Evolutionary conservation across 257 asterid genomes (phyloP), one percentile per base, ranked within the genome.

Genomic region (Salvia miltiorrhiza): DNA sequence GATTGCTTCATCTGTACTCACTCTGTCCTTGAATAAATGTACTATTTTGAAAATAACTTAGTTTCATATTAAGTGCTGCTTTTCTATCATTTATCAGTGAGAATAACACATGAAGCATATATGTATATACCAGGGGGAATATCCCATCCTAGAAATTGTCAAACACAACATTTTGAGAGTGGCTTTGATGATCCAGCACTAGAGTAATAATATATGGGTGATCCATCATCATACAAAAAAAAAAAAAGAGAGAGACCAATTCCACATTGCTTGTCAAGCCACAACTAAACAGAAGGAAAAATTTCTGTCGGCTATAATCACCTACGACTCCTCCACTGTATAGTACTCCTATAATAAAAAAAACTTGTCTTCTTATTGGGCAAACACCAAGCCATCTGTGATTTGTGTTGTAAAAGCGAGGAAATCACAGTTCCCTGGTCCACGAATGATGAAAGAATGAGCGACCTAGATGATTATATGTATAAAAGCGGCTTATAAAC

Each of bases 381-480:
- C 75, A 66, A 71, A 75, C 72, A 72, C 88, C 88, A 75, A 68
- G 84, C 48, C 39, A 71, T 55, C 81, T 76, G 79, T 75, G 88
- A 81, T 83, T 76, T 41, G 66, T 37, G 69, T 20, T 19, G 43
- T 62, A 74, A 82, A 73, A 80, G 74, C 45, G 54, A 49, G 67
- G 79, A 89, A 87, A 87, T 74, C 88, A 79, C 93, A 77, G 85
- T 68, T 84, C 63, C 80, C 77, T 62, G 87, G 88, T 78, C 73
- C 81, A 77, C 69, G 81, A 85, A 79, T 75, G 82, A 81, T 78
- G 79, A 85, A 84, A 52, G 67, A 67, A 76, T 72, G 81, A 71
- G 63, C 66, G 72, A 82, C 71, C 80, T 76, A 69, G 56, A 73
- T 30, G 66, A 44, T 41, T 65, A 76, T 55, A 67, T 63, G 57